Evolutionary conservation across 768 basidiomycete genomes (phyloP).

Genomic region (Dendrothele bispora): DNA sequence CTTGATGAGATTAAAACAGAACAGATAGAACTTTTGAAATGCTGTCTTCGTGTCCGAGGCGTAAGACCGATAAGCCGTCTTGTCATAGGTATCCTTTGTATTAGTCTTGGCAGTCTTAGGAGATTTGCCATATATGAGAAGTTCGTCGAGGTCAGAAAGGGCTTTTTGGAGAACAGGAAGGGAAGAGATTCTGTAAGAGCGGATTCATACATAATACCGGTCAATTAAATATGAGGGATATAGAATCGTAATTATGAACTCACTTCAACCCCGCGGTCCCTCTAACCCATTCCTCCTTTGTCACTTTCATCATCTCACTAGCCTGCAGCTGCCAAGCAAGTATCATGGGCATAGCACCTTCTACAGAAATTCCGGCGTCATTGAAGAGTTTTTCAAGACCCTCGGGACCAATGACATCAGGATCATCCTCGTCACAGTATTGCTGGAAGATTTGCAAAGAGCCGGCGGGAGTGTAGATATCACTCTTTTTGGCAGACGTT

Average conservation of each 20-base stretch:
- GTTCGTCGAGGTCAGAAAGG: conserved; percentile 59
- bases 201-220: neutral
- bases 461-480: conserved; percentile 51
- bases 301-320: conserved; percentile 72
- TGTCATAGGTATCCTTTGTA: conserved; percentile 55
- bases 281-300: conserved; percentile 67
- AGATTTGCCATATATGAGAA: conserved; percentile 56
- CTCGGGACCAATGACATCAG: conserved; percentile 64
- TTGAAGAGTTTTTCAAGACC: conserved; percentile 71
- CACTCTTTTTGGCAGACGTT: conserved; percentile 22
- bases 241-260: conserved; percentile 22
- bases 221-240: neutral
- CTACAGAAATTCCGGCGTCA: conserved; percentile 71
- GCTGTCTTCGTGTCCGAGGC: conserved; percentile 47
- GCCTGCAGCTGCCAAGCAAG: conserved; percentile 75
- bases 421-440: conserved; percentile 59
- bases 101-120: conserved; percentile 30
- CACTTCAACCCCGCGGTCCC: conserved; percentile 50
- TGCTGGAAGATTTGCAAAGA: conserved; percentile 56
- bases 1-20: conserved; percentile 71
- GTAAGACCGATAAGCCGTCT: conserved; percentile 48
- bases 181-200: conserved; percentile 46
- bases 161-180: conserved; percentile 47
- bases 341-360: conserved; percentile 69
- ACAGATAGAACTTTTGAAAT: conserved; percentile 68